Conservation (phyloP, 805 yeast species). For the Candida chilensis region DNA sequence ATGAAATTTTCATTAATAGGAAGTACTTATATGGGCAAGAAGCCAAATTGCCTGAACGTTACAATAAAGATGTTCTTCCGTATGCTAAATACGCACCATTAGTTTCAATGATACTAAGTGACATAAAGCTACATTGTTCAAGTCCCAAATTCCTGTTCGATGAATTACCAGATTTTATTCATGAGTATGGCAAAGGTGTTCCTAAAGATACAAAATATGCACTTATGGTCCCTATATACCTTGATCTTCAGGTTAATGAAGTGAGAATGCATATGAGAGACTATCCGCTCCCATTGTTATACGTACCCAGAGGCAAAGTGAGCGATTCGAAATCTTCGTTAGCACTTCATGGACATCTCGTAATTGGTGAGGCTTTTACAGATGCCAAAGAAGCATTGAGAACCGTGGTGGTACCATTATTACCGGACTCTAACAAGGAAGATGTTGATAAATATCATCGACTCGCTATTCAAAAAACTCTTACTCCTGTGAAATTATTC, state of each 20-base stretch:
- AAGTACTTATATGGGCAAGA: conserved; percentile 32
- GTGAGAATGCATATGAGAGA: conserved; percentile 69
- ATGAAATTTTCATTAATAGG: conserved; percentile 27
- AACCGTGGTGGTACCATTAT: conserved; percentile 52
- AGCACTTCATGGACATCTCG: conserved; percentile 49
- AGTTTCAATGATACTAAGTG: conserved; percentile 38
- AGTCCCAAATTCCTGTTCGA: conserved; percentile 43
- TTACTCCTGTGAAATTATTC: conserved; percentile 66
- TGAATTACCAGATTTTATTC: conserved; percentile 50
- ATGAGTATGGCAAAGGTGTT: conserved; percentile 73
- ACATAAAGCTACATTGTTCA: conserved; percentile 35
- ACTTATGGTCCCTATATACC: conserved; percentile 52
- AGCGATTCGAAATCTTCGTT: conserved; percentile 10
- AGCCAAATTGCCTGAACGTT: conserved; percentile 21
- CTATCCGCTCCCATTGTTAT: conserved; percentile 76
- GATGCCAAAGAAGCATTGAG: conserved; percentile 44
- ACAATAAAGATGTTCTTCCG: conserved; percentile 37
- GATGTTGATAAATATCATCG: conserved; percentile 37
- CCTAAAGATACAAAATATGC: conserved; percentile 67
- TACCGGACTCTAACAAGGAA: conserved; percentile 29
- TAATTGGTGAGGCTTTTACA: conserved; percentile 59
- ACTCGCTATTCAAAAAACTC: conserved; percentile 62
- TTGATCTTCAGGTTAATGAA: conserved; percentile 51
- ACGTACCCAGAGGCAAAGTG: conserved; percentile 46
- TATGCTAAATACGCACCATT: conserved; percentile 41